Conservation (phyloP, 805 yeast species). For the Yarrowia yakushimensis region DNA sequence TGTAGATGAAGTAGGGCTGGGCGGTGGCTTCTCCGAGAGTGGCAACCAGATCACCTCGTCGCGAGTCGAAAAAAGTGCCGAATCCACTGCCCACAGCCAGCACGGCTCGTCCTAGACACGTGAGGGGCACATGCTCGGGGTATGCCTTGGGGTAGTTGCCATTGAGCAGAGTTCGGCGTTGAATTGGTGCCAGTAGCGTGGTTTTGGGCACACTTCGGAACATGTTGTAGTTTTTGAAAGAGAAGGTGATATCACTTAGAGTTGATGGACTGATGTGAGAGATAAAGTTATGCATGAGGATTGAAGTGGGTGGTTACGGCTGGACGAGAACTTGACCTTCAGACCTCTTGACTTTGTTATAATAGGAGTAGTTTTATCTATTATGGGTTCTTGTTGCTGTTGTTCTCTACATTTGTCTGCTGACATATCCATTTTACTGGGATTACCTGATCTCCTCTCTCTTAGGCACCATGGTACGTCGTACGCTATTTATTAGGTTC, state of each 20-base stretch:
- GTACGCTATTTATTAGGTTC: neutral
- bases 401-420: no score
- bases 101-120: constrained; percentile 55
- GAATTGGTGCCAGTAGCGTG: neutral
- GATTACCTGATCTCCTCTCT: no score
- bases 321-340: no score
- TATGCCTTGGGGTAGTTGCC: constrained; percentile 38
- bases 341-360: no score
- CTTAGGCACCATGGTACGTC: no score
- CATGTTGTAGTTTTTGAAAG: neutral
- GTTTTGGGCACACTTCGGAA: constrained; percentile 14
- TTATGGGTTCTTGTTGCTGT: no score
- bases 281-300: constrained; percentile 13
- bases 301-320: neutral
- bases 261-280: constrained; percentile 6
- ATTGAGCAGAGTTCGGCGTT: constrained; percentile 4
- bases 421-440: no score
- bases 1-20: constrained; percentile 57
- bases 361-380: no score
- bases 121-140: constrained; percentile 77
- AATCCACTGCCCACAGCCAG: constrained; percentile 71
- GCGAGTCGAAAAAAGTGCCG: constrained; percentile 54
- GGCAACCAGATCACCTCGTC: constrained; percentile 42
- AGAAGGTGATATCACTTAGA: neutral
- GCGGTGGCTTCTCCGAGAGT: constrained; percentile 84